Percentiles rank a stretch among this genome's conserved stretches.
phyloP scores from a whole-genome alignment of 1,284 basidiomycete species.

The Ceratobasidium sp. region DNA sequence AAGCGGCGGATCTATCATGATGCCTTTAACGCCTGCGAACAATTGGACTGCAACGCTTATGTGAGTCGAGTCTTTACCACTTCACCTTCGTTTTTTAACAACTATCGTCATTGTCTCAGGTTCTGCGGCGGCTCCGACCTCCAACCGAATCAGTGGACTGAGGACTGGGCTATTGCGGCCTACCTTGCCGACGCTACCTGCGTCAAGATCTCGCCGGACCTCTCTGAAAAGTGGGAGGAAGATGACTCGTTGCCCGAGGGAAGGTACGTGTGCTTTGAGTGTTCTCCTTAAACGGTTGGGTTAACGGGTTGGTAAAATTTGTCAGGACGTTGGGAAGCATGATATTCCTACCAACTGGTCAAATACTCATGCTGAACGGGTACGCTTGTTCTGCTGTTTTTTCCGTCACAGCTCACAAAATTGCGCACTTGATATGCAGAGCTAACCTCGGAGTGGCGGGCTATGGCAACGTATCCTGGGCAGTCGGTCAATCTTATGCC shows the following conservation, averaged over 20 bases:
- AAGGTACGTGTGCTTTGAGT: constrained; percentile 64
- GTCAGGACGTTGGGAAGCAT: constrained; percentile 81
- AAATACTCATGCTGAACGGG: constrained; percentile 80
- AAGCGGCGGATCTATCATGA: constrained; percentile 89
- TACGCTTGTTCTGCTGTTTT: too few relatives aligned
- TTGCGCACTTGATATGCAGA: constrained; percentile 10
- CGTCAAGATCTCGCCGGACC: constrained; percentile 81
- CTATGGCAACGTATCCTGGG: constrained; percentile 57
- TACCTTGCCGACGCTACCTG: constrained; percentile 61
- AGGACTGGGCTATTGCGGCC: constrained; percentile 61
- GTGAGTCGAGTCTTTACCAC: neutral
- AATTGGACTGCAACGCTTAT: constrained; percentile 84
- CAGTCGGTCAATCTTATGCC: constrained; percentile 63
- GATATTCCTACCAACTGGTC: constrained; percentile 79
- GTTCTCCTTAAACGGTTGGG: constrained; percentile 32
- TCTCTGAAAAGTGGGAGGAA: constrained; percentile 66
- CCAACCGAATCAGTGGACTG: constrained; percentile 71
- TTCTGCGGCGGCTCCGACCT: constrained; percentile 91
- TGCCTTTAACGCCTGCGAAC: constrained; percentile 90
- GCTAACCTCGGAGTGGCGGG: constrained; percentile 62
- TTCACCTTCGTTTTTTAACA: constrained; percentile 80
- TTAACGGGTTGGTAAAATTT: too few relatives aligned
- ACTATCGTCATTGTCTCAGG: constrained; percentile 4
- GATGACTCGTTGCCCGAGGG: constrained; percentile 80
- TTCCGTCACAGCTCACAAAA: too few relatives aligned